Percentiles rank a stretch among this genome's conserved stretches.
Conservation (phyloP, 2,329 filamentous ascomycete species). For the Orbilia brochopaga region DNA sequence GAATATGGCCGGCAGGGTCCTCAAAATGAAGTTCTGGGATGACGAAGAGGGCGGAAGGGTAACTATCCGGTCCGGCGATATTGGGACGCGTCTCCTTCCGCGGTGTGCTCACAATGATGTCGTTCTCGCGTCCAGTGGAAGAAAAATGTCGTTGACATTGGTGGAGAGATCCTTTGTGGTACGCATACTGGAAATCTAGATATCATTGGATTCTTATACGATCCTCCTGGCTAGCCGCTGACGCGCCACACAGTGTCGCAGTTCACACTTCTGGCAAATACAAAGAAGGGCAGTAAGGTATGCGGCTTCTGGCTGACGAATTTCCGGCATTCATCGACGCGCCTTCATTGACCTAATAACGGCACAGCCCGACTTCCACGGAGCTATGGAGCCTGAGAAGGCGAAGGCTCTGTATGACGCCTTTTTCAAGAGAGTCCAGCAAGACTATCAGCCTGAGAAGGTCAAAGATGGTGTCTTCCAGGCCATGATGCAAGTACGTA, state of each 20-base stretch:
- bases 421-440: slow-evolving; percentile 78
- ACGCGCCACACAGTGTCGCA: slow-evolving; percentile 74
- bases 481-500: slow-evolving; percentile 91
- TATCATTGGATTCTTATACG: background rate
- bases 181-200: slow-evolving; percentile 55
- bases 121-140: slow-evolving; percentile 72
- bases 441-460: slow-evolving; percentile 72
- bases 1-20: slow-evolving; percentile 78
- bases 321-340: background rate
- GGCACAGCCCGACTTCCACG: slow-evolving; percentile 84
- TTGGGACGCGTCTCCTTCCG: slow-evolving; percentile 6
- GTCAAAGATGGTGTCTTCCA: slow-evolving; percentile 98
- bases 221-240: slow-evolving; percentile 9
- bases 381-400: slow-evolving; percentile 77
- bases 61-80: background rate
- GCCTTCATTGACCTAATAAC: background rate
- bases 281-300: slow-evolving; percentile 83
- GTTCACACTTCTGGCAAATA: slow-evolving; percentile 89
- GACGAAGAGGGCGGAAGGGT: slow-evolving; percentile 72
- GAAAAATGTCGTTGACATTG: slow-evolving; percentile 81
- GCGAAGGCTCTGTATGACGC: slow-evolving; percentile 81
- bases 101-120: slow-evolving; percentile 46
- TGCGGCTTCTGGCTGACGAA: background rate
- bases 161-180: slow-evolving; percentile 94
- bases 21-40: slow-evolving; percentile 92